Evolutionary conservation across 2,329 filamentous ascomycete genomes (phyloP).

Genomic region (Diaporthe ilicicola): DNA sequence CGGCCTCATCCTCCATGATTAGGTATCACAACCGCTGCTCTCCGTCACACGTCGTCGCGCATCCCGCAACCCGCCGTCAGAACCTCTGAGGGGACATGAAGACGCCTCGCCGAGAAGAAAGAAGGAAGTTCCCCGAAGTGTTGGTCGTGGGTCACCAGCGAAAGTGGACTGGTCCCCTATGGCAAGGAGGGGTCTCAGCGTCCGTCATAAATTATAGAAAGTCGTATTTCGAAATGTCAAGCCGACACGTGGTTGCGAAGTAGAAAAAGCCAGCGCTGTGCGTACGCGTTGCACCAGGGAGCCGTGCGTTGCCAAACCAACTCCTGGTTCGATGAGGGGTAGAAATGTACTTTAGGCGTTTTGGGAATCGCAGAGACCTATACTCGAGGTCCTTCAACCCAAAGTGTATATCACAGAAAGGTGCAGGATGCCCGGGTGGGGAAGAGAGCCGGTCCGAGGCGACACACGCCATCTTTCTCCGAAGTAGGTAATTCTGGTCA

Average conservation of each 20-base stretch:
- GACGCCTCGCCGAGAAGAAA: constrained; percentile 28
- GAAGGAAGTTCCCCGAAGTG: constrained; percentile 34
- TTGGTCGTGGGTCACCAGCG: constrained; percentile 34
- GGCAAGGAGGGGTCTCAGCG: constrained; percentile 26
- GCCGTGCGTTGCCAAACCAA: constrained; percentile 27
- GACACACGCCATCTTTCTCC: constrained; percentile 21
- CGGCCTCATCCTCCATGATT: constrained; percentile 28
- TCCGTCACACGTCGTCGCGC: constrained; percentile 23
- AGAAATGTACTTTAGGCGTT: constrained; percentile 29
- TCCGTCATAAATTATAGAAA: constrained; percentile 36
- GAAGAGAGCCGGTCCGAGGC: constrained; percentile 8
- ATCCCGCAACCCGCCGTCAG: constrained; percentile 25
- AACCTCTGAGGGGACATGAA: constrained; percentile 29
- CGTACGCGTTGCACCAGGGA: constrained; percentile 30
- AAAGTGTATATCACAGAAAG: constrained; percentile 21
- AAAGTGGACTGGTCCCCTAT: constrained; percentile 31
- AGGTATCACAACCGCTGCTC: constrained; percentile 29
- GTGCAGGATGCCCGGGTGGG: constrained; percentile 12
- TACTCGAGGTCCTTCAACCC: constrained; percentile 16
- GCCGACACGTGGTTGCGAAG: constrained; percentile 31
- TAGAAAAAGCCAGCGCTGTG: constrained; percentile 33
- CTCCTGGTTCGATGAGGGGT: constrained; percentile 25
- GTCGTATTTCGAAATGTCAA: constrained; percentile 34
- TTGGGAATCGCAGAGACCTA: constrained; percentile 20
- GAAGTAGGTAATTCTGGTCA: neutral